phyloP scores from a whole-genome alignment of 2,329 filamentous ascomycete species.

The Pestalotiopsis sp. region DNA sequence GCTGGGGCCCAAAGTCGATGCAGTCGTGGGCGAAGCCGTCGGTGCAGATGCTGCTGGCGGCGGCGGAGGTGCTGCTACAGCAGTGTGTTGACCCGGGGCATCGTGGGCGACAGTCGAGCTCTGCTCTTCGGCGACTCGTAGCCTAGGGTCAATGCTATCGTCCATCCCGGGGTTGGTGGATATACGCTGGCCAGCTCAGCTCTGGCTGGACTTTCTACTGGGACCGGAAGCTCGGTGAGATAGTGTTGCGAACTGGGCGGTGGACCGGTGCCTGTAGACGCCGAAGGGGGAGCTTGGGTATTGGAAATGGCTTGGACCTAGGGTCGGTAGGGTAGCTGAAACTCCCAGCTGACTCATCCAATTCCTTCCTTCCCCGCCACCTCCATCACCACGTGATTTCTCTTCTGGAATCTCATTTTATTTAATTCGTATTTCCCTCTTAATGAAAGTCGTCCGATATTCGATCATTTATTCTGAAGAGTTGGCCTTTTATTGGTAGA shows the following conservation, averaged over 20 bases:
- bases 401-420: too few relatives aligned
- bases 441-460: too few relatives aligned
- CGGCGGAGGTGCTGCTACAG: constrained; percentile 9
- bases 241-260: constrained; percentile 1
- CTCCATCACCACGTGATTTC: not conserved
- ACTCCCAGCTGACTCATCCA: not conserved
- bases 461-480: too few relatives aligned
- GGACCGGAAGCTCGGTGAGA: constrained; percentile 11
- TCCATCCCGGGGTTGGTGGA: constrained; percentile 4
- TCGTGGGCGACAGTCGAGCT: constrained; percentile 25
- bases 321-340: not conserved
- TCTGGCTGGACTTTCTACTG: not conserved
- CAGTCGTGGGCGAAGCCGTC: constrained; percentile 16
- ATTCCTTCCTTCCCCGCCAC: not conserved
- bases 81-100: constrained; percentile 9
- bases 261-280: constrained; percentile 7
- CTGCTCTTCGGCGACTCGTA: constrained; percentile 26
- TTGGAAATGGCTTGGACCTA: not conserved
- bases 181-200: not conserved
- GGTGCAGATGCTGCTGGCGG: constrained; percentile 11
- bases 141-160: constrained; percentile 27
- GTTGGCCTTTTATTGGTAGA: too few relatives aligned
- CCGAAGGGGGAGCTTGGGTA: constrained; percentile 1
- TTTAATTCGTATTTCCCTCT: too few relatives aligned
- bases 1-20: constrained; percentile 8